A percentile compares a stretch with the other conserved stretches of the same genome.
These are phyloP conservation scores for Rhizoclosmatium sp. DNA, from an alignment of 192 early-diverging fungal species.

Conservation along the genomic window DNA sequence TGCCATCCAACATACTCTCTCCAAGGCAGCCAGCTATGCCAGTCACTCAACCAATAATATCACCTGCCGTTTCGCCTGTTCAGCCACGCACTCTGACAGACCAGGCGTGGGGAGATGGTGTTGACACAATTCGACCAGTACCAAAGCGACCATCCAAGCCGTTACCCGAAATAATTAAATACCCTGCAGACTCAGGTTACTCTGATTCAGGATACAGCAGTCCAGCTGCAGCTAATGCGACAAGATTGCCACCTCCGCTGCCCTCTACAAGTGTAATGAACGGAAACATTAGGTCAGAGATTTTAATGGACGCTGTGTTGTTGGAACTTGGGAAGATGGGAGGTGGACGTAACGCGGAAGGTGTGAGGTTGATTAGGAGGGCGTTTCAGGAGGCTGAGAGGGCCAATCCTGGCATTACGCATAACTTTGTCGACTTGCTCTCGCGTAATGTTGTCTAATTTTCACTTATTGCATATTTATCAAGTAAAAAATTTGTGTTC, in stretches of 20 bases:
- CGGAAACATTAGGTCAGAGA: conserved; percentile 5
- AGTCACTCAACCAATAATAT: not conserved
- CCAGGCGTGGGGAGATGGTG: conserved; percentile 3
- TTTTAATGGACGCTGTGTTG: conserved; percentile 38
- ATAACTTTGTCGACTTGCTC: conserved; percentile 4
- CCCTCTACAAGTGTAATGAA: not conserved
- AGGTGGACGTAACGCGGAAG: not conserved
- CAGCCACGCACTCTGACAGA: not conserved
- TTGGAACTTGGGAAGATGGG: conserved; percentile 19
- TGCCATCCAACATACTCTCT: not conserved
- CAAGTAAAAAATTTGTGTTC: too few species aligned
- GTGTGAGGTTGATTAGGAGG: conserved; percentile 22
- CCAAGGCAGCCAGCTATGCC: too few species aligned
- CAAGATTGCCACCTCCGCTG: not conserved
- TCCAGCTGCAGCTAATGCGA: conserved; percentile 6
- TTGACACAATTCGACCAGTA: not conserved
- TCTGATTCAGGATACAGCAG: not conserved
- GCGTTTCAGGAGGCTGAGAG: conserved; percentile 40
- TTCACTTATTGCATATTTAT: too few species aligned
- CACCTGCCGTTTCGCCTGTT: conserved; percentile 3
- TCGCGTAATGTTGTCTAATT: not conserved
- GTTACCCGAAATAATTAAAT: not conserved
- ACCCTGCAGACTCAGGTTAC: not conserved
- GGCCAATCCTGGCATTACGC: conserved; percentile 7
- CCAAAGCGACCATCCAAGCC: conserved; percentile 7